Evolutionary conservation across 1,284 basidiomycete genomes (phyloP), one percentile per base, ranked within the genome.

Genomic region (Rhodotorula mucilaginosa): DNA sequence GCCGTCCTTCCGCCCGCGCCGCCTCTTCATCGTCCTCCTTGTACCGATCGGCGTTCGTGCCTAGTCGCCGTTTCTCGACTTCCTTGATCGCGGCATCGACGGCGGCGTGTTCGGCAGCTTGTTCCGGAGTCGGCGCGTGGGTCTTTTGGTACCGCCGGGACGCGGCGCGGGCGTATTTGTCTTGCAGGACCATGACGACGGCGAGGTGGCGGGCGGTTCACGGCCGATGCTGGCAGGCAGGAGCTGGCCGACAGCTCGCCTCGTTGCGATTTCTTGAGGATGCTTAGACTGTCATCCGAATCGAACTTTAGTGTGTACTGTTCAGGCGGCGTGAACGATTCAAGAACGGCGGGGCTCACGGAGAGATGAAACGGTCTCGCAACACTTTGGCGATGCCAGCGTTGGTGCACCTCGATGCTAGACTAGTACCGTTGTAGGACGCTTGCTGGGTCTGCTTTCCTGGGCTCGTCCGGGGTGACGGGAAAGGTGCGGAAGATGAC

Each of bases 181-280:
- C 61, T 48, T 70, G 68, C 3, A 73, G 63, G 23, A 73, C 72
- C 72, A 73, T 73, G 26, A 29, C 26, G 29, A 19, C 29, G 6
- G 23, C 49, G 49, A 44, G 39, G 10, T 10, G 39, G 12, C 39
- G 10, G 10, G 39, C 39, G 10, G 39, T 44, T 12, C 39, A 13
- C 39, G 39, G 39, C 12, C 39, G 39, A 10, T 44, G 39, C 12
- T 44, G 39, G 39, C 39, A 13, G 39, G 26, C 26, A 26, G 26
- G 26, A 26, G 26, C 26, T 26, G 26, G 26, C 26, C 26, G 26
- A 26, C 26, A 26, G 26, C 26, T 26, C 26, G 26, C 26, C 26
- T 26, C 26, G 26, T 26, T 26, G 26, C 26, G 26, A 26, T 26
- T 26, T 26, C 26, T 26, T 26, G 26, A 26, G 26, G 26, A 26